Conservation (phyloP, 1,284 basidiomycete genomes). For the Cystobasidiaceae sp. region DNA sequence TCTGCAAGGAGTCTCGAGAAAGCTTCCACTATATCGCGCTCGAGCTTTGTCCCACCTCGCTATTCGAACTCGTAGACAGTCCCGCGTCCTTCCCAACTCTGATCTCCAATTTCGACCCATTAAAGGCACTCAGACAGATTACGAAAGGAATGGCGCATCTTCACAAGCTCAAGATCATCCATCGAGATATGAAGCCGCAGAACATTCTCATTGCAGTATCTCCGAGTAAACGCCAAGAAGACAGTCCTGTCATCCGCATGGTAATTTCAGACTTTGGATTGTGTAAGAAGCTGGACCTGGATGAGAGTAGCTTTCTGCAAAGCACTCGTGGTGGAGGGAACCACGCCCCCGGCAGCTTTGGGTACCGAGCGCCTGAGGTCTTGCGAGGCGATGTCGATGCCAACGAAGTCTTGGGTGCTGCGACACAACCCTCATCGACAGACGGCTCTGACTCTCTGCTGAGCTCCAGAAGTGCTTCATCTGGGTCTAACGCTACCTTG, state of each 20-base stretch:
- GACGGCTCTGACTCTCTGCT: conserved; percentile 50
- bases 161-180: conserved; percentile 91
- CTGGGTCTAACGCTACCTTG: conserved; percentile 24
- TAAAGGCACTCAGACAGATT: conserved; percentile 81
- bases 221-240: not conserved
- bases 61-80: conserved; percentile 85
- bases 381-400: conserved; percentile 82
- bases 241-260: conserved; percentile 60
- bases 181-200: conserved; percentile 97
- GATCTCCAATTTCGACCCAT: conserved; percentile 69
- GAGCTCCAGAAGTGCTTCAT: conserved; percentile 44
- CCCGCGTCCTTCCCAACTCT: conserved; percentile 59
- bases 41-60: conserved; percentile 88
- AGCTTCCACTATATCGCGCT: conserved; percentile 97
- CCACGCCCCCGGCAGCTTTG: conserved; percentile 72
- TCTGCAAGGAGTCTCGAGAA: conserved; percentile 76
- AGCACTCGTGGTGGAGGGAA: conserved; percentile 53
- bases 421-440: not conserved
- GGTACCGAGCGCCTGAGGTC: conserved; percentile 92
- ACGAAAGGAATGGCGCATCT: conserved; percentile 82
- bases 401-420: conserved; percentile 57
- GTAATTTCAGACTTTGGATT: conserved; percentile 92
- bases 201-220: conserved; percentile 74
- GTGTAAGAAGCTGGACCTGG: conserved; percentile 83
- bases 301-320: conserved; percentile 84